These are phyloP conservation scores for Streptanthus diversifolius DNA, from an alignment of 345 rosid species.

Conservation along the genomic window DNA sequence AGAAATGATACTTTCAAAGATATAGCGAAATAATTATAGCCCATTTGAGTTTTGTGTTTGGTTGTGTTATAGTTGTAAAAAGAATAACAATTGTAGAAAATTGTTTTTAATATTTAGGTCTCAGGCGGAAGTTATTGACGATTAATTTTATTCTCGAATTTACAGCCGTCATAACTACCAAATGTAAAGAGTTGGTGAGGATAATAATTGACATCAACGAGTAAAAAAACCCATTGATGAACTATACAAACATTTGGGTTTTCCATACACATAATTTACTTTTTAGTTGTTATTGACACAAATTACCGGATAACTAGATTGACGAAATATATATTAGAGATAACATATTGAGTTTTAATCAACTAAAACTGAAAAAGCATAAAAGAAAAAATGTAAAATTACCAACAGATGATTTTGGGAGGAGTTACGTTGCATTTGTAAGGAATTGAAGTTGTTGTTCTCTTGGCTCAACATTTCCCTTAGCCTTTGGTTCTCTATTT, in stretches of 20 bases:
- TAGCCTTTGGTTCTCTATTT: slow-evolving; percentile 64
- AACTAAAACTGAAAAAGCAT: background rate
- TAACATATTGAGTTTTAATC: background rate
- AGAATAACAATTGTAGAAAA: background rate
- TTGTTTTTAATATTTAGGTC: background rate
- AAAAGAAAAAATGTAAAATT: background rate
- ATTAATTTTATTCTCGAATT: background rate
- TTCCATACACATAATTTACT: background rate
- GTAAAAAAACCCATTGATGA: background rate
- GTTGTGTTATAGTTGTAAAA: background rate
- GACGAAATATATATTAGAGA: background rate
- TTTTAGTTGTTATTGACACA: background rate
- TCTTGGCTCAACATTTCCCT: slow-evolving; percentile 81
- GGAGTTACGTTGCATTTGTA: slow-evolving; percentile 52
- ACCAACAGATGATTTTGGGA: slow-evolving; percentile 31
- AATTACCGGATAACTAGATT: background rate
- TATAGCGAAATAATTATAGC: background rate
- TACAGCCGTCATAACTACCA: slow-evolving; percentile 4
- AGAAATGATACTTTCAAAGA: background rate
- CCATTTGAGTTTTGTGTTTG: background rate
- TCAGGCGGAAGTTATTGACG: background rate
- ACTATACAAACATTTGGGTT: background rate
- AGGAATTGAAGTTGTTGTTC: slow-evolving; percentile 53
- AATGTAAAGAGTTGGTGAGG: slow-evolving; percentile 5
- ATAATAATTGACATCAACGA: background rate